These are phyloP conservation scores for Crithidia expoeki DNA, from an alignment of 208 protist species.

Conservation along the genomic window DNA sequence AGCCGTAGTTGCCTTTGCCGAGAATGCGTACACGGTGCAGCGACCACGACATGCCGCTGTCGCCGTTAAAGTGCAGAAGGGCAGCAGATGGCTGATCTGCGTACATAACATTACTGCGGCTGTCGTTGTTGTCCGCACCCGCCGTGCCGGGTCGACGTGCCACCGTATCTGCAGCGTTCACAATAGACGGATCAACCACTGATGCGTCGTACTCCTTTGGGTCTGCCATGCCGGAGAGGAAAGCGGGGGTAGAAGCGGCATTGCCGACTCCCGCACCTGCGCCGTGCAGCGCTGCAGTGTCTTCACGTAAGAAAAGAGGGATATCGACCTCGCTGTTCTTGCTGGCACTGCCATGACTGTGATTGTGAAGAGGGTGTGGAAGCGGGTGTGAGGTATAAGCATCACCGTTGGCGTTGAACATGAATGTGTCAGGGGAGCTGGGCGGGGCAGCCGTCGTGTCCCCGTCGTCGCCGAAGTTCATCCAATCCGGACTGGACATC, in stretches of 20 bases:
- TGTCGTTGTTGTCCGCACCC: not conserved
- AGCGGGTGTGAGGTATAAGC: not conserved
- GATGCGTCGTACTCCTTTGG: not conserved
- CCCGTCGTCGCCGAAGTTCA: conserved; percentile 37
- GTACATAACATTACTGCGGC: conserved; percentile 9
- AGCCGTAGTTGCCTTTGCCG: conserved; percentile 85
- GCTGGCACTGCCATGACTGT: not conserved
- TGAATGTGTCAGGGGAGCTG: conserved; percentile 8
- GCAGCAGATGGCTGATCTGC: conserved; percentile 35
- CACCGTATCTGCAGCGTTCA: not conserved
- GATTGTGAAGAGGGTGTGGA: not conserved
- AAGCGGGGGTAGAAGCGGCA: conserved; percentile 10
- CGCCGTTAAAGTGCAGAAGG: conserved; percentile 29
- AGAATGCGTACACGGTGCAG: conserved; percentile 67
- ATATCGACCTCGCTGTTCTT: conserved; percentile 4
- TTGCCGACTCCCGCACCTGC: not conserved
- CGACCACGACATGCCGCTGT: conserved; percentile 35
- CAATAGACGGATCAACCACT: not conserved
- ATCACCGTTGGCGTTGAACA: not conserved
- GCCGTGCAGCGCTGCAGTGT: not conserved
- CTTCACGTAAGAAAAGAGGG: conserved; percentile 28
- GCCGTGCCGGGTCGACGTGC: not conserved
- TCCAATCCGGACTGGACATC: conserved; percentile 36
- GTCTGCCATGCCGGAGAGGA: not conserved
- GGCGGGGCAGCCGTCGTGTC: not conserved